Base-by-base conservation (phyloP, 1,139 yeast genomes). In the Groenewaldozyma sp. region DNA sequence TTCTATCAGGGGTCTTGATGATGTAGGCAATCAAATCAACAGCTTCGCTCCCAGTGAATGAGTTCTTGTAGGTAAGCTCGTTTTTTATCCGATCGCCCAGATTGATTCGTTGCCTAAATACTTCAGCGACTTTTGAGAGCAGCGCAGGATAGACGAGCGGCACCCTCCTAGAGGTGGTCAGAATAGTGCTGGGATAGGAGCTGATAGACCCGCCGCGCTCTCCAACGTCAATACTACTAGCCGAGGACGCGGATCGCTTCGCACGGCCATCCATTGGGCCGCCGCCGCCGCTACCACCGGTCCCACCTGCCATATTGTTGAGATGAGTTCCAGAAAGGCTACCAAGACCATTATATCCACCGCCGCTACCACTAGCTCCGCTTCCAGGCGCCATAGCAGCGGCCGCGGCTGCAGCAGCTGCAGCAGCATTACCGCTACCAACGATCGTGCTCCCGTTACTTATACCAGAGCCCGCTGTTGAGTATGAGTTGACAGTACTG, bases 21-120 rank as follows among this genome's bases (percentile, higher is more conserved):
- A 91, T 81, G 41, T 82, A 72, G 45, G 94, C 81, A 43, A 91
- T 78, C 20, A 82, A 73, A 60, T 87, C 96, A 35, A 91, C 95
- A 0, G 97, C 95, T 64, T 84, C 93, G 28, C 84, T 73, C 17
- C 99, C 99, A 0, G 95, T 82, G 57, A 93, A 93, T 0, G 97
- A 82, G 56, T 88, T 94, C 56, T 93, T 84, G 62, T 88, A 88
- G 46, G 91, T 84, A 52, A 91, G 72, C n/a, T 95, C 97, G 63
- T 88, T 93, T 56, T 91, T 91, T 54, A 82, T 81, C 50, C 84
- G 78, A 45, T 87, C 87, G 2, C 91, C 82, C 22, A 84, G 60
- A 21, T 74, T 73, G 32, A 87, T 73, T 22, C 78, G 67, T 48
- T 82, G 86, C 48, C 79, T 74, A 59, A 91, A 87, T 17, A 77